These are phyloP conservation scores for Ustilago hordei DNA, from an alignment of 1,284 basidiomycete genomes.

Conservation along the genomic window DNA sequence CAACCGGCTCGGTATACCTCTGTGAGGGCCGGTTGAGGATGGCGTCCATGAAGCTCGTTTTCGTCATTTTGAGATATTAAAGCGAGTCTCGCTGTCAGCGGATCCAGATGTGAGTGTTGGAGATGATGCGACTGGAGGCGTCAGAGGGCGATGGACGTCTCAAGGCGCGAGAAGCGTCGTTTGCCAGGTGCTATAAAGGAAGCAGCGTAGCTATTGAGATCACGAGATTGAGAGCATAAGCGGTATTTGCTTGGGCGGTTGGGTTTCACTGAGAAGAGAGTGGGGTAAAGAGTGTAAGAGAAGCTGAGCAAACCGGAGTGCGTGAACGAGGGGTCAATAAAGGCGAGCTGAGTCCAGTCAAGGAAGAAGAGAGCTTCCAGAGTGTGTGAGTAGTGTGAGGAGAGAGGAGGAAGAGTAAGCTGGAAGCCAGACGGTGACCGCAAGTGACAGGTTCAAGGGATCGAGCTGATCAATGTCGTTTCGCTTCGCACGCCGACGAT, in stretches of 20 bases:
- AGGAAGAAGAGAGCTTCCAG: background rate
- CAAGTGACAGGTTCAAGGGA: slow-evolving; percentile 25
- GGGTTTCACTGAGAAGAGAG: background rate
- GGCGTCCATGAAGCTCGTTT: slow-evolving; percentile 61
- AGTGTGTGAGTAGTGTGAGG: background rate
- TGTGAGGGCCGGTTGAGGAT: slow-evolving; percentile 68
- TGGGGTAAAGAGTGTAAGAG: background rate
- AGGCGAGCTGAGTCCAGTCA: background rate
- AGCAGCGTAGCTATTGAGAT: background rate
- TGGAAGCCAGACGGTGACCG: background rate
- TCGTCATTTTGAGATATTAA: slow-evolving; percentile 52
- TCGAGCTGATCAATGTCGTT: slow-evolving; percentile 39
- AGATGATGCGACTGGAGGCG: background rate
- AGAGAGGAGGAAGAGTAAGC: slow-evolving; percentile 10
- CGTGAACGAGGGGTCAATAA: background rate
- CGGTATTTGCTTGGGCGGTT: background rate
- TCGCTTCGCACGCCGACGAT: slow-evolving; percentile 6
- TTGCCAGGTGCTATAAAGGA: background rate
- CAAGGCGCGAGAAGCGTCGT: slow-evolving; percentile 2
- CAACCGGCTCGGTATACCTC: slow-evolving; percentile 56
- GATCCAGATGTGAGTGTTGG: background rate
- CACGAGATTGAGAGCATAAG: slow-evolving; percentile 6
- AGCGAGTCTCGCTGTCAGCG: background rate
- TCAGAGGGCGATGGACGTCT: background rate
- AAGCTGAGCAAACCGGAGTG: background rate